Evolutionary conservation across 495 filamentous ascomycete genomes (phyloP).

Genomic region (Aspergillus cavernicola): DNA sequence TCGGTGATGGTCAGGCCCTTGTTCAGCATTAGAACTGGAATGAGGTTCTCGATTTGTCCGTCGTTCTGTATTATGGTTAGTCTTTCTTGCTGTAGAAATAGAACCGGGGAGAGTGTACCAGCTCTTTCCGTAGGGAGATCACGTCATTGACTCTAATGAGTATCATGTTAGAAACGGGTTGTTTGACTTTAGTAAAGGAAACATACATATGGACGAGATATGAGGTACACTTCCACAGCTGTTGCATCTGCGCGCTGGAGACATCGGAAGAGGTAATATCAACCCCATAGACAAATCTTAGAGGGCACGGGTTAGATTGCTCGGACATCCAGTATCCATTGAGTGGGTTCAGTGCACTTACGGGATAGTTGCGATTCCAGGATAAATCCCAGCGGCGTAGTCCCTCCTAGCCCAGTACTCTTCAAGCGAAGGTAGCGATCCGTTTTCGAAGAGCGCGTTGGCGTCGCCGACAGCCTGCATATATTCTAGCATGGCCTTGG

Average conservation of each 20-base stretch:
- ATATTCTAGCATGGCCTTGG: not conserved
- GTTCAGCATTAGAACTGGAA: not conserved
- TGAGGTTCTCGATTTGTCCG: constrained; percentile 1
- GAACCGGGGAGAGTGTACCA: not conserved
- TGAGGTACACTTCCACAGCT: not conserved
- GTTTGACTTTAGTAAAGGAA: not conserved
- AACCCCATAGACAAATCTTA: not conserved
- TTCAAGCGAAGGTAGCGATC: not conserved
- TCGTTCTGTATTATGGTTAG: not conserved
- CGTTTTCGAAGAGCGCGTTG: not conserved
- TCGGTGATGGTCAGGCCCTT: not conserved
- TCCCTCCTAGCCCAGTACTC: not conserved
- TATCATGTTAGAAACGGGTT: not conserved
- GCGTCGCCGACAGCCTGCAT: not conserved
- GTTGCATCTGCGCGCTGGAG: not conserved
- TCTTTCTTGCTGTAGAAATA: not conserved
- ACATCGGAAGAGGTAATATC: not conserved
- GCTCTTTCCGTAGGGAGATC: not conserved
- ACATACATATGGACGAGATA: not conserved
- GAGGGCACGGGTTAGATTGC: not conserved
- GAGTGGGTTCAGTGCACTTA: not conserved
- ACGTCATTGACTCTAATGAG: not conserved
- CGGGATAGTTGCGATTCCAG: not conserved
- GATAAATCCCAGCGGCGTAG: not conserved
- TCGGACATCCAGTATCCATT: not conserved